A percentile compares a stretch with the other conserved stretches of the same genome.
Evolutionary conservation across 2,329 filamentous ascomycete species (phyloP).

Genomic region (Rutstroemia sp.): DNA sequence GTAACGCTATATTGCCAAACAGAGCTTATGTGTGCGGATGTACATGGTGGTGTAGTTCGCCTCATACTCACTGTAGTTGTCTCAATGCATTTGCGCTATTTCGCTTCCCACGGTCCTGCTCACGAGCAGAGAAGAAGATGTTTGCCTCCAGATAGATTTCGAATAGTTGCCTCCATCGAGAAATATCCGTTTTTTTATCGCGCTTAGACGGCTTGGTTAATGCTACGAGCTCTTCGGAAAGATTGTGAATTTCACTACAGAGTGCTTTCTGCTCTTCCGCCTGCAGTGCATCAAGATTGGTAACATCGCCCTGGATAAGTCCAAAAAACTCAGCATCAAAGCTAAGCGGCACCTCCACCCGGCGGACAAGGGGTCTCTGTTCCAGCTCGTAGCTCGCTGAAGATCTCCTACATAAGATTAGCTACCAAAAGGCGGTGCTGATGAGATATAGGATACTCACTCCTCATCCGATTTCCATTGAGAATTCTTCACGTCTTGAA

Average conservation of each 20-base stretch:
- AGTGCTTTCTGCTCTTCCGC: conserved; percentile 53
- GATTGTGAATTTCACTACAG: conserved; percentile 50
- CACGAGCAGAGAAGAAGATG: conserved; percentile 75
- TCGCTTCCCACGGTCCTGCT: conserved; percentile 61
- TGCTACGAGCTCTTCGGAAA: conserved; percentile 55
- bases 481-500: background rate
- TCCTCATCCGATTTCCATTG: background rate
- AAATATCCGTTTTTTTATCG: conserved; percentile 55
- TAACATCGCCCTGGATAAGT: conserved; percentile 63
- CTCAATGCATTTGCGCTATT: conserved; percentile 57
- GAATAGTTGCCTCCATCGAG: conserved; percentile 74
- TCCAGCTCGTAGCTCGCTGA: background rate
- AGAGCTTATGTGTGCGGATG: background rate
- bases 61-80: conserved; percentile 39
- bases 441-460: background rate
- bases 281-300: conserved; percentile 56
- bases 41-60: background rate
- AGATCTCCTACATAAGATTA: background rate
- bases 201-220: conserved; percentile 57
- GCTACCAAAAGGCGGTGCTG: background rate
- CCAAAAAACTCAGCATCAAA: conserved; percentile 77
- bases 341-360: conserved; percentile 67
- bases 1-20: background rate
- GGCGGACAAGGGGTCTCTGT: conserved; percentile 26
- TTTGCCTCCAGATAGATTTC: conserved; percentile 72